Base-by-base conservation (phyloP, 2,329 filamentous ascomycete species). In the Cordyceps cicadae region DNA sequence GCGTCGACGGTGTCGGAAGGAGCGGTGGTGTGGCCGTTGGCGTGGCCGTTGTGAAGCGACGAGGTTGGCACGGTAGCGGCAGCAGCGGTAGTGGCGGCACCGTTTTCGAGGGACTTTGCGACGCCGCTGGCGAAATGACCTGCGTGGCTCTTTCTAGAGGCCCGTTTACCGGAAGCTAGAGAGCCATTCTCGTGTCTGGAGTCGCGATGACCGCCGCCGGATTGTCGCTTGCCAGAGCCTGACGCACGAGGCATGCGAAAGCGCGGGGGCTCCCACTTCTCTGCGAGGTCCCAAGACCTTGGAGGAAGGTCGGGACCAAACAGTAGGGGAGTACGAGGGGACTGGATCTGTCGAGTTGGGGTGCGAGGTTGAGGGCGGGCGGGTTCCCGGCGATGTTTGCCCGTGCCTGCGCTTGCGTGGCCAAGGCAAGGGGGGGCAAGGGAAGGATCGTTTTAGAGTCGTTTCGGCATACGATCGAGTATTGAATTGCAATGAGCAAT, bases 151-250 rank as follows among this genome's bases (percentile, higher is more conserved):
- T 80, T 83, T 65, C 69, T 75, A 66, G 70, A 66, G 61, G 68
- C 65, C 68, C 75, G 75, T 67, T 74, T 76, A 55, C 70, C 71
- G 62, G 74, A 71, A 70, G 87, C 87, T 81, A 92, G 88, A 74
- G 91, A 81, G 71, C 90, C 91, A 87, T 90, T 92, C 77, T 96
- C 92, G 77, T 95, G 88, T 75, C 88, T 86, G 70, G 81, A 84
- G 76, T 87, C 87, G 78, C 86, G 85, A 74, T 86, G 82, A 77
- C 80, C 87, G 66, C 79, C 79, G 76, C 79, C 80, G 77, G 80
- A 78, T 74, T 84, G 81, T 83, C 82, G 81, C 80, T 85, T 85
- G 73, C 77, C 74, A 73, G 79, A 79, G 73, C 76, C 78, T 69
- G 81, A 77, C 70, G 77, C 79, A 72, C 82, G 82, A 85, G 82